A percentile compares a stretch with the other conserved stretches of the same genome.
phyloP scores from a whole-genome alignment of 2,329 filamentous ascomycete species.

The Claviceps monticola region DNA sequence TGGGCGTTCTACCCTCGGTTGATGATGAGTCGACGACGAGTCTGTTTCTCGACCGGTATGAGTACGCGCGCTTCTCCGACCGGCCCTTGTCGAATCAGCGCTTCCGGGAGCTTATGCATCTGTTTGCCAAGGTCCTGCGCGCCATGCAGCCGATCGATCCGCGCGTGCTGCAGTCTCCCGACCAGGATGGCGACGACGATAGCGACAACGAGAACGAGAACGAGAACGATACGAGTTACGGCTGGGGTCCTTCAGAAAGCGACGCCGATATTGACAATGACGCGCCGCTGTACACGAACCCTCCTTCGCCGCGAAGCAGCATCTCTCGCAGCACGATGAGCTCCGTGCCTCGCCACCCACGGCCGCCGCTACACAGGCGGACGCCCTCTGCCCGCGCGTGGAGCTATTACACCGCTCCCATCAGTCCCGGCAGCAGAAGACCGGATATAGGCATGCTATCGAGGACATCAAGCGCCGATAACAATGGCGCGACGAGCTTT shows the following conservation, averaged over 20 bases:
- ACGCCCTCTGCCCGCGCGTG: conserved; percentile 30
- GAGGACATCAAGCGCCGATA: conserved; percentile 19
- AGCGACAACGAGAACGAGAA: no score
- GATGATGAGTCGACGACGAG: conserved; percentile 26
- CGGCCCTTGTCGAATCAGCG: conserved; percentile 51
- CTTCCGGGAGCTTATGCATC: conserved; percentile 69
- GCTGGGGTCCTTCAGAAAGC: conserved; percentile 20
- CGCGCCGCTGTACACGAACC: conserved; percentile 27
- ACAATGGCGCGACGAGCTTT: conserved; percentile 30
- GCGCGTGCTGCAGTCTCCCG: conserved; percentile 28
- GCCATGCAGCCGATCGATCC: conserved; percentile 55
- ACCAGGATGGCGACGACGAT: conserved; percentile 5
- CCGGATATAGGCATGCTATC: conserved; percentile 19
- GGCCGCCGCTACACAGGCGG: conserved; percentile 13
- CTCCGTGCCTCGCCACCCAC: conserved; percentile 14
- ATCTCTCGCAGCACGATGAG: conserved; percentile 19
- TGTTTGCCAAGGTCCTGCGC: conserved; percentile 69
- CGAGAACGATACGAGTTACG: conserved; percentile 6
- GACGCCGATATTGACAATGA: conserved; percentile 28
- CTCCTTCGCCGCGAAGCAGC: conserved; percentile 24
- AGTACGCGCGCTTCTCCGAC: conserved; percentile 70
- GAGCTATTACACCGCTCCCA: conserved; percentile 38
- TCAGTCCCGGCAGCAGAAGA: conserved; percentile 33
- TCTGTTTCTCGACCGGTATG: conserved; percentile 65
- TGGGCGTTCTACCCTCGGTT: conserved; percentile 44